Conservation (phyloP, 1,139 yeast species). For the Ogataea hybrid region DNA sequence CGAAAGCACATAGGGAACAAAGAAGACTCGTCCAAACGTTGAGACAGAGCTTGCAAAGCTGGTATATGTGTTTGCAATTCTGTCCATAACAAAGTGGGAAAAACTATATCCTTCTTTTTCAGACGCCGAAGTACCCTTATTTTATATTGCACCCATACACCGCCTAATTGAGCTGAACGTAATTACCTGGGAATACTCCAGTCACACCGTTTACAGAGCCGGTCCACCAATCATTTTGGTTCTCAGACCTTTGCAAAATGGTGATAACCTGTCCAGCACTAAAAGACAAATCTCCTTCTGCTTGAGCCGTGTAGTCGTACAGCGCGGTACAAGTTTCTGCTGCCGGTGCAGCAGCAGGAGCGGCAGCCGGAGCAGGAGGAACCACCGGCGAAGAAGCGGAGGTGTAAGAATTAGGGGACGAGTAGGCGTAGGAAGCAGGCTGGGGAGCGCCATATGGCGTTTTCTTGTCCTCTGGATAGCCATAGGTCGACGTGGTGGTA, state of each 20-base stretch:
- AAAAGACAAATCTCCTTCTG: constrained; percentile 85
- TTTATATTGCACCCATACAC: constrained; percentile 1
- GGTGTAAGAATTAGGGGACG: constrained; percentile 28
- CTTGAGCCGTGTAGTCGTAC: constrained; percentile 79
- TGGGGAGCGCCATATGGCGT: constrained; percentile 13
- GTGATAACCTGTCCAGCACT: constrained; percentile 87
- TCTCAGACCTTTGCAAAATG: constrained; percentile 75
- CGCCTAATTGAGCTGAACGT: constrained; percentile 63
- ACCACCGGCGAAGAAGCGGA: constrained; percentile 39
- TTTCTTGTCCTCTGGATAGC: constrained; percentile 22
- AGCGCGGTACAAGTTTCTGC: constrained; percentile 69
- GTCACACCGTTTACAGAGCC: constrained; percentile 83
- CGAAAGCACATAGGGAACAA: constrained; percentile 24
- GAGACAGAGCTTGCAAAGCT: constrained; percentile 1
- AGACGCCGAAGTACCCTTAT: constrained; percentile 3
- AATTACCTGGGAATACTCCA: constrained; percentile 96
- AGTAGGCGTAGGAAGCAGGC: constrained; percentile 20
- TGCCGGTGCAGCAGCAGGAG: constrained; percentile 33
- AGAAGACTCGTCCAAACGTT: constrained; percentile 22
- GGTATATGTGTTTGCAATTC: constrained; percentile 4
- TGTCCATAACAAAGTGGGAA: constrained; percentile 12
- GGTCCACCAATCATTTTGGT: constrained; percentile 97
- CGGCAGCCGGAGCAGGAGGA: constrained; percentile 27
- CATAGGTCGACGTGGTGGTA: constrained; percentile 23
- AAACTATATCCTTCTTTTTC: constrained; percentile 6